Evolutionary conservation across 129 eudicot species (phyloP).

Genomic region (Escallonia rubra): DNA sequence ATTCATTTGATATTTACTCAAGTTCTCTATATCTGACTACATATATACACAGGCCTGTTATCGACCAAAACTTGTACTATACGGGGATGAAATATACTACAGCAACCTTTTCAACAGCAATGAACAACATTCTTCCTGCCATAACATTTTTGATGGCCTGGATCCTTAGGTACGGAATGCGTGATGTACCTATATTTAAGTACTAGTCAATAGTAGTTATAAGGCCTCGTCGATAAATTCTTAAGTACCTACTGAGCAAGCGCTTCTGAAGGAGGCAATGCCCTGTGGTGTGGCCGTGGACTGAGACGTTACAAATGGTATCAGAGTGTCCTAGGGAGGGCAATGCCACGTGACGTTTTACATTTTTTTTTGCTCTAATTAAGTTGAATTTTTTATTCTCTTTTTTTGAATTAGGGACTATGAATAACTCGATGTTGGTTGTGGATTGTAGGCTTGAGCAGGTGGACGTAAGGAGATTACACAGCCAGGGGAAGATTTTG

Average conservation of each 20-base stretch:
- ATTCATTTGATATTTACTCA: too few species aligned
- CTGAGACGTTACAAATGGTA: too few species aligned
- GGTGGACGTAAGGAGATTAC: slow-evolving; percentile 40
- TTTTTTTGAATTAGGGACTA: too few species aligned
- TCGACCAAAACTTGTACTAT: slow-evolving; percentile 63
- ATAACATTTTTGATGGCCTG: slow-evolving; percentile 62
- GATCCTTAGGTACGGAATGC: slow-evolving; percentile 38
- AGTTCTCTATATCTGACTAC: neutral
- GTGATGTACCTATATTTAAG: neutral
- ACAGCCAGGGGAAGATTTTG: slow-evolving; percentile 67
- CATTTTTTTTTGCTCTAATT: neutral
- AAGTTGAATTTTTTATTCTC: neutral
- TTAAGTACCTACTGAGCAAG: neutral
- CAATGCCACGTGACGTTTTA: neutral
- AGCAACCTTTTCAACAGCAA: slow-evolving; percentile 51
- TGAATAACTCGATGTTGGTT: too few species aligned
- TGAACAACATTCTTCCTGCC: slow-evolving; percentile 69
- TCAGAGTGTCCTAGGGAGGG: neutral
- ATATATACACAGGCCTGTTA: slow-evolving; percentile 48
- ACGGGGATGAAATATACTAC: slow-evolving; percentile 61
- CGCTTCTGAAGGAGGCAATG: neutral
- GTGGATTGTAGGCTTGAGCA: slow-evolving; percentile 49
- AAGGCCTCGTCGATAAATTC: neutral
- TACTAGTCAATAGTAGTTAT: neutral
- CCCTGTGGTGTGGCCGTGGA: too few species aligned